phyloP scores from a whole-genome alignment of 148 eudicot species.

The Gaultheria prostrata region DNA sequence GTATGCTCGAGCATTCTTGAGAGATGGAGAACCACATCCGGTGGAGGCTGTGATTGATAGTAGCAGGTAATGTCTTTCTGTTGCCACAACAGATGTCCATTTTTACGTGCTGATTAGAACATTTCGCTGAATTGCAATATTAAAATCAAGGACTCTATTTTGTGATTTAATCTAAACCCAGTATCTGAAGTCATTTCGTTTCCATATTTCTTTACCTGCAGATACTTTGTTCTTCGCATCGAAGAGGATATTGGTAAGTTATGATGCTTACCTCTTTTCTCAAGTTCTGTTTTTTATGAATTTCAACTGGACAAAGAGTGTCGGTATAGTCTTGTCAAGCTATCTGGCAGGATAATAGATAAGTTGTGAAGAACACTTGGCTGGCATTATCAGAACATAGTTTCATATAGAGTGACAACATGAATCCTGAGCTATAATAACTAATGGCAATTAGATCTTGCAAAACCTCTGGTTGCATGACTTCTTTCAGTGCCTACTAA shows the following conservation, averaged over 20 bases:
- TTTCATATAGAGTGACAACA: background rate
- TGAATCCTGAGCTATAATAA: background rate
- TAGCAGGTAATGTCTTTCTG: slow-evolving; percentile 63
- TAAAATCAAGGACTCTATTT: slow-evolving; percentile 1
- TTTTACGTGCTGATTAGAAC: background rate
- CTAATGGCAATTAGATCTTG: background rate
- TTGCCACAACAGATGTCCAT: background rate
- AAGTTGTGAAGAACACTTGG: background rate
- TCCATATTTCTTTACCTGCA: slow-evolving; percentile 38
- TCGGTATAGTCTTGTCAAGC: background rate
- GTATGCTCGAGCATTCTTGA: slow-evolving; percentile 90
- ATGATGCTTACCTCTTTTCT: background rate
- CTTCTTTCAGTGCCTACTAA: background rate
- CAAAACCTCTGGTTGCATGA: background rate
- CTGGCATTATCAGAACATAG: background rate
- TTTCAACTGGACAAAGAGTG: background rate
- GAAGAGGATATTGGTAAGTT: slow-evolving; percentile 85
- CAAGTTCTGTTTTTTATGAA: slow-evolving; percentile 1
- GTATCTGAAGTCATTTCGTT: background rate
- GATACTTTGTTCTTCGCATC: slow-evolving; percentile 93
- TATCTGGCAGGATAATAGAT: background rate
- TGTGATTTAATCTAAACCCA: background rate
- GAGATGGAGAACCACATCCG: slow-evolving; percentile 94
- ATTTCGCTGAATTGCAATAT: background rate
- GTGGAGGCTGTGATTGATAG: slow-evolving; percentile 97